phyloP scores from a whole-genome alignment of 257 asterid species.

The Orobanche coerulescens region DNA sequence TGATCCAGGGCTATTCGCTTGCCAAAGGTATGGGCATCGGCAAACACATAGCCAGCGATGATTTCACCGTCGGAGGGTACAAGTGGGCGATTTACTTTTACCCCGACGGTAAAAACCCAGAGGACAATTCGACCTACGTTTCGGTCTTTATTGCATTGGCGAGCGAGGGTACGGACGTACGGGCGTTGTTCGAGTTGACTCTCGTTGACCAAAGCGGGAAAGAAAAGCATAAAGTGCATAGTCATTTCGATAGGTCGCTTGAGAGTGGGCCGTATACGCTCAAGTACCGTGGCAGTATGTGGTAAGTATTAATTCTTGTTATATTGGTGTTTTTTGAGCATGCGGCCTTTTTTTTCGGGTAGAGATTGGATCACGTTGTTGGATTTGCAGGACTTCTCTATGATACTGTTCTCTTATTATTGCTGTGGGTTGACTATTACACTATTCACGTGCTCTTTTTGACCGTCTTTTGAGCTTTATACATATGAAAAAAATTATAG shows the following conservation, averaged over 20 bases:
- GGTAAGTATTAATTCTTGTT: conserved; percentile 1
- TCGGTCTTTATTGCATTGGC: conserved; percentile 76
- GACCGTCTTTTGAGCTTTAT: too few species aligned
- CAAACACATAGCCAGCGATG: conserved; percentile 71
- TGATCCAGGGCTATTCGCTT: conserved; percentile 66
- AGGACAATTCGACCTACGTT: conserved; percentile 62
- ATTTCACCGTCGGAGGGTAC: conserved; percentile 69
- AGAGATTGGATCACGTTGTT: neutral
- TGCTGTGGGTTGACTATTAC: too few species aligned
- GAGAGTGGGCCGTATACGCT: conserved; percentile 46
- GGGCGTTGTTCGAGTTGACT: conserved; percentile 69
- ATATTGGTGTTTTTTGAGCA: neutral
- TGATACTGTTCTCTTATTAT: too few species aligned
- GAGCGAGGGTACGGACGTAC: conserved; percentile 64
- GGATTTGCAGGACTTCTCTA: too few species aligned
- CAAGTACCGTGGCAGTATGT: conserved; percentile 7
- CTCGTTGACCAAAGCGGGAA: conserved; percentile 84
- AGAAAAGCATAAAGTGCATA: conserved; percentile 81
- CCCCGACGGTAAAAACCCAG: conserved; percentile 72
- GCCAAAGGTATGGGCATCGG: conserved; percentile 83
- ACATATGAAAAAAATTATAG: too few species aligned
- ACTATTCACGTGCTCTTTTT: too few species aligned
- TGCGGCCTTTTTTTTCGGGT: neutral
- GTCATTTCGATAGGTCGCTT: conserved; percentile 82
- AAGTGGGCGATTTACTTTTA: conserved; percentile 85